Conservation (phyloP, 192 early-diverging fungal species). For the Physocladia obscura region DNA sequence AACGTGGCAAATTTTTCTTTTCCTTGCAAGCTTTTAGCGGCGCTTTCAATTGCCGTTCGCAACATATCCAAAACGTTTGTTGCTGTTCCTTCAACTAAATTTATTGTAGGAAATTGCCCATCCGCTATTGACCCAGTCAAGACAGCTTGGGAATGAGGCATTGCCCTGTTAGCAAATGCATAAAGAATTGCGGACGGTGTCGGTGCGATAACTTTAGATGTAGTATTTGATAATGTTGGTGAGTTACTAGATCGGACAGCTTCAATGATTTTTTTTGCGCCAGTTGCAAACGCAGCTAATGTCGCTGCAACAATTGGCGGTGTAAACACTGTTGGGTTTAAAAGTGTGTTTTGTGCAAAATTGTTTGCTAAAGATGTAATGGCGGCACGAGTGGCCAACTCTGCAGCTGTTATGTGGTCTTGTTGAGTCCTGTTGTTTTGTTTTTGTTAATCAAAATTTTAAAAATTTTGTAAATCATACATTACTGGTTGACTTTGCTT, state of each 20-base stretch:
- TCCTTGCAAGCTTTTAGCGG: too few relatives aligned
- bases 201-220: neutral
- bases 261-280: slow-evolving; percentile 26
- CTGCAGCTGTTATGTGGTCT: slow-evolving; percentile 1
- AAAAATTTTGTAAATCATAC: too few relatives aligned
- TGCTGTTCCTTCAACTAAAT: neutral
- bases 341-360: slow-evolving; percentile 5
- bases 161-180: slow-evolving; percentile 14
- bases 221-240: neutral
- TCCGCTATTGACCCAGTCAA: neutral
- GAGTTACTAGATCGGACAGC: neutral
- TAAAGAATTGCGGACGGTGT: slow-evolving; percentile 6
- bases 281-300: slow-evolving; percentile 15
- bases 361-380: slow-evolving; percentile 11
- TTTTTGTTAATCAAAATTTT: too few relatives aligned
- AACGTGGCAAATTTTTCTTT: too few relatives aligned
- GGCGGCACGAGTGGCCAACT: slow-evolving; percentile 9
- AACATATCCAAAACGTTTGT: neutral
- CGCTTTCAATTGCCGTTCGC: neutral
- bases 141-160: neutral
- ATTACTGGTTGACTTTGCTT: too few relatives aligned
- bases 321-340: neutral
- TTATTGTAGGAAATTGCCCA: neutral
- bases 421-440: too few relatives aligned
- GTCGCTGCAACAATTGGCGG: slow-evolving; percentile 15